Evolutionary conservation across 192 early-diverging fungal genomes (phyloP).

Genomic region (Mortierella claussenii): DNA sequence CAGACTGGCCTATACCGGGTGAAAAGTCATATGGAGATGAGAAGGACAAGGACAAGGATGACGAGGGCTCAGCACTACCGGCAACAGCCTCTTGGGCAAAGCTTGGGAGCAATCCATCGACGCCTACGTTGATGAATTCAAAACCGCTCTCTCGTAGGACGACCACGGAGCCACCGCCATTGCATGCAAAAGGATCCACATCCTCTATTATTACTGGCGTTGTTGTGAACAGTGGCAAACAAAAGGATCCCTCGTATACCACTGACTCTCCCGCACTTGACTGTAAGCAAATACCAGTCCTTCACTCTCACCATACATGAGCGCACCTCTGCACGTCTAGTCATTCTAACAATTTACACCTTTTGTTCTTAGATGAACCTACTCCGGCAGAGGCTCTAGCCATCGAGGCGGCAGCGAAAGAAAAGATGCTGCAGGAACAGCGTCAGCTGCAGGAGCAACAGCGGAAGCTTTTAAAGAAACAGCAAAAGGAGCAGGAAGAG

Average conservation of each 20-base stretch:
- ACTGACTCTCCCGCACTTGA: slow-evolving; percentile 12
- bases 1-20: slow-evolving; percentile 50
- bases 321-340: background rate
- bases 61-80: slow-evolving; percentile 64
- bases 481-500: slow-evolving; percentile 33
- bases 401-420: slow-evolving; percentile 43
- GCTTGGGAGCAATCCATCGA: slow-evolving; percentile 51
- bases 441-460: slow-evolving; percentile 30
- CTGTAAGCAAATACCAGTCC: slow-evolving; percentile 26
- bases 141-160: slow-evolving; percentile 24
- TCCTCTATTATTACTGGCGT: slow-evolving; percentile 46
- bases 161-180: slow-evolving; percentile 40
- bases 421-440: slow-evolving; percentile 49
- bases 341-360: background rate
- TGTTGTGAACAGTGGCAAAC: slow-evolving; percentile 46
- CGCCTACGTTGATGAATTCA: slow-evolving; percentile 31
- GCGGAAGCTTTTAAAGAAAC: slow-evolving; percentile 21
- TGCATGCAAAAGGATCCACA: slow-evolving; percentile 44
- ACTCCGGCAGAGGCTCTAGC: slow-evolving; percentile 49
- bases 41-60: slow-evolving; percentile 47
- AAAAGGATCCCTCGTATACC: slow-evolving; percentile 9
- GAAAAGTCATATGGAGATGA: slow-evolving; percentile 28
- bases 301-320: background rate
- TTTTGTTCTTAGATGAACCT: slow-evolving; percentile 23
- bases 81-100: slow-evolving; percentile 71